These are phyloP conservation scores for Cryphonectria nitschkei DNA, from an alignment of 2,329 filamentous ascomycete genomes.

Conservation along the genomic window DNA sequence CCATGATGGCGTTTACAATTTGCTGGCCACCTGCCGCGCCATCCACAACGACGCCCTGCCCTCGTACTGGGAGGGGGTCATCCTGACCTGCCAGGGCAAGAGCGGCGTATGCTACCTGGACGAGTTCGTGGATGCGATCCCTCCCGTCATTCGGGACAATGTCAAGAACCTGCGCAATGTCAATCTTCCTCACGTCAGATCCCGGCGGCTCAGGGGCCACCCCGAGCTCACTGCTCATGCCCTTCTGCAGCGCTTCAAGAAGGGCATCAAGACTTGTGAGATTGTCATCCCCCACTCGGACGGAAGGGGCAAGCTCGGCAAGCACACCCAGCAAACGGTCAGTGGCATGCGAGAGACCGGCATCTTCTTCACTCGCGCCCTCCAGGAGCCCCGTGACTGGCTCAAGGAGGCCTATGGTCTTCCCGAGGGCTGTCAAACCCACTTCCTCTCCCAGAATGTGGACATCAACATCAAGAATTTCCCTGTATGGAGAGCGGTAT, in stretches of 20 bases:
- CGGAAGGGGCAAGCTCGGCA: background rate
- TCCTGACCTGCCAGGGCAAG: background rate
- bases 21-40: background rate
- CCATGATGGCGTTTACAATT: background rate
- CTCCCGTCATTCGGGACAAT: background rate
- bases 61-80: background rate
- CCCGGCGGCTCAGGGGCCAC: background rate
- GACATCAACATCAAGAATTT: background rate
- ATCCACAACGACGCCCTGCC: background rate
- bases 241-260: background rate
- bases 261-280: background rate
- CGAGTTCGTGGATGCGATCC: background rate
- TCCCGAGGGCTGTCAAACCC: background rate
- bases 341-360: background rate
- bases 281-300: background rate
- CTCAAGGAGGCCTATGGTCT: background rate
- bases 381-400: background rate
- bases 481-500: background rate
- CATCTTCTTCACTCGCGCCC: background rate
- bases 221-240: background rate
- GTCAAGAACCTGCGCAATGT: conserved; percentile 9
- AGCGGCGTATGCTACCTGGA: conserved; percentile 5
- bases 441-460: background rate
- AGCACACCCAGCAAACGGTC: background rate
- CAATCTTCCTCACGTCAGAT: background rate